Evolutionary conservation across 2,329 filamentous ascomycete species (phyloP).

Genomic region (Cercospora sojina): DNA sequence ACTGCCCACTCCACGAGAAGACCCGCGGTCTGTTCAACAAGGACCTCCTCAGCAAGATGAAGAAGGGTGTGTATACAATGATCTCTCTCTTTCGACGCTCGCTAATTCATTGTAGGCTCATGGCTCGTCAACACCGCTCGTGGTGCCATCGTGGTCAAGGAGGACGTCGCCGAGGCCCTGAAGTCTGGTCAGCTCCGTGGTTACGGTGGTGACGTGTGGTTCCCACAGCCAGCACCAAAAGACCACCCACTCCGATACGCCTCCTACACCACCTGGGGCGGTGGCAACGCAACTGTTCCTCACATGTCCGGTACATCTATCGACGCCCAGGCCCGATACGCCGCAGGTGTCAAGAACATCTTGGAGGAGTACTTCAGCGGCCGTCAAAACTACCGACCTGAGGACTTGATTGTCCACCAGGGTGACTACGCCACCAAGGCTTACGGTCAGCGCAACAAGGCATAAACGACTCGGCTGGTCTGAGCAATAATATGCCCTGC

Average conservation of each 20-base stretch:
- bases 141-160: slow-evolving; percentile 98
- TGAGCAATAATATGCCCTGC: slow-evolving; percentile 8
- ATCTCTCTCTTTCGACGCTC: not conserved
- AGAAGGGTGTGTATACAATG: slow-evolving; percentile 65
- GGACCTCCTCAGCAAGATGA: slow-evolving; percentile 98
- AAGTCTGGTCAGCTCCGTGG: slow-evolving; percentile 87
- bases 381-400: slow-evolving; percentile 78
- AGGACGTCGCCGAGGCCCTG: slow-evolving; percentile 92
- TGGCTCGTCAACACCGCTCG: slow-evolving; percentile 99
- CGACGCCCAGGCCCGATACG: slow-evolving; percentile 81
- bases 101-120: slow-evolving; percentile 57
- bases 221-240: slow-evolving; percentile 91
- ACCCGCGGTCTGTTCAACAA: slow-evolving; percentile 97
- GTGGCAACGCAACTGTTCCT: slow-evolving; percentile 97
- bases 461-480: slow-evolving; percentile 13
- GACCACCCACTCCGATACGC: slow-evolving; percentile 91
- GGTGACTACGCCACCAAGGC: slow-evolving; percentile 95
- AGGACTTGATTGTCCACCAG: slow-evolving; percentile 86
- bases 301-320: slow-evolving; percentile 99
- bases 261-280: slow-evolving; percentile 83
- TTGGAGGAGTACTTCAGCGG: slow-evolving; percentile 87
- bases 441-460: slow-evolving; percentile 66
- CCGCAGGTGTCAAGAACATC: slow-evolving; percentile 70
- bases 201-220: slow-evolving; percentile 90
- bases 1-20: slow-evolving; percentile 99